Evolutionary conservation across 2,329 filamentous ascomycete genomes (phyloP), one percentile per base, ranked within the genome.

Genomic region (Exserohilum rostratum): DNA sequence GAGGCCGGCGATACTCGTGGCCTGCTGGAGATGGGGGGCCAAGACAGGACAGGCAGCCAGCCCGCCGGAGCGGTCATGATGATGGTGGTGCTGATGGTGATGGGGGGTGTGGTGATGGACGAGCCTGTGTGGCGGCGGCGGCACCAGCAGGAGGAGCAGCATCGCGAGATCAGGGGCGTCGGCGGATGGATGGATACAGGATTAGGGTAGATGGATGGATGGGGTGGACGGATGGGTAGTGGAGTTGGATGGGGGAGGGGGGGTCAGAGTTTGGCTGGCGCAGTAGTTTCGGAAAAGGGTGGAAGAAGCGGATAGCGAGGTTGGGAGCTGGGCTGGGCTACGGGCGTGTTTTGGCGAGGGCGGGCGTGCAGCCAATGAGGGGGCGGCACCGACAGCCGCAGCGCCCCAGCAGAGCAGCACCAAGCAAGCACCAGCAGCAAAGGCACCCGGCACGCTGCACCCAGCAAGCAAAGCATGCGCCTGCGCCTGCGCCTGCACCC

Each of bases 221-320:
- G 22, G 4, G 22, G 22, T 25, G 22, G 22, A n/a, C n/a, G n/a
- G n/a, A n/a, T n/a, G 4, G 22, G 22, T 25, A 7, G 22, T 25
- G 22, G 22, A 25, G 22, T 25, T n/a, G 22, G 22, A 25, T 7
- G 22, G 18, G 20, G 10, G 37, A 39, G 22, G 54, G 59, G 61
- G 55, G 60, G 27, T 60, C 61, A 63, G 62, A 67, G 59, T 66
- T 61, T 72, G 66, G 64, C 58, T 62, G 65, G 62, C 56, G 66
- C 64, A 68, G 61, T 62, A 67, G 67, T 68, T 63, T 69, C 68
- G 68, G 65, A 65, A 50, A 25, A 63, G 66, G 61, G 60, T 60
- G 57, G 55, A 53, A 58, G 52, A 42, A 38, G 53, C 50, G 55
- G 44, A 53, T 53, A 53, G 65, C 59, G 51, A 63, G 51, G 49